Evolutionary conservation across 2,329 filamentous ascomycete genomes (phyloP).

Genomic region (Xylariaceae sp.): DNA sequence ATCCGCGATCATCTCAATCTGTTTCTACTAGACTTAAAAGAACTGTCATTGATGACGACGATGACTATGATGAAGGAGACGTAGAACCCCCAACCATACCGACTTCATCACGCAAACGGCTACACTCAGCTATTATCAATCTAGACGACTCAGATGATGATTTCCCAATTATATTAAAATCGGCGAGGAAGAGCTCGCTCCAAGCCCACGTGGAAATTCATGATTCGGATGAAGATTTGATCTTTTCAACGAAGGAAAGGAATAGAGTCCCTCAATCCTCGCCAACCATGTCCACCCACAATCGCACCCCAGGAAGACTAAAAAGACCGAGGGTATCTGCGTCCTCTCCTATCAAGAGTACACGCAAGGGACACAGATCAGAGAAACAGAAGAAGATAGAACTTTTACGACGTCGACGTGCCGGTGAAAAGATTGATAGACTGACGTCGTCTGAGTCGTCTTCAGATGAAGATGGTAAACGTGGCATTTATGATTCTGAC

Average conservation of each 20-base stretch:
- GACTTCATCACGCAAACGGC: conserved; percentile 27
- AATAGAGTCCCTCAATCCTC: conserved; percentile 28
- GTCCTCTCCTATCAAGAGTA: conserved; percentile 26
- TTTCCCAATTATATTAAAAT: conserved; percentile 25
- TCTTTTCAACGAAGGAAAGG: conserved; percentile 41
- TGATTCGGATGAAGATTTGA: conserved; percentile 30
- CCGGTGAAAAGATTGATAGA: conserved; percentile 28
- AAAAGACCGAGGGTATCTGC: conserved; percentile 4
- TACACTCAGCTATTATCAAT: conserved; percentile 20
- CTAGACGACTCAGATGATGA: conserved; percentile 31
- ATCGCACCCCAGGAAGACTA: conserved; percentile 19
- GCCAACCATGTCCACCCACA: conserved; percentile 1
- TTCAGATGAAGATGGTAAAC: conserved; percentile 59
- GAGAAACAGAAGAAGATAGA: conserved; percentile 32
- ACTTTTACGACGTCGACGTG: conserved; percentile 28
- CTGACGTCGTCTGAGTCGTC: conserved; percentile 25
- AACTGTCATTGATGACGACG: conserved; percentile 35
- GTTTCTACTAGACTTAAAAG: conserved; percentile 37
- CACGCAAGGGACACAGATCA: conserved; percentile 26
- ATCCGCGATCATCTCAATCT: conserved; percentile 39
- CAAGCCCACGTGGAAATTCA: conserved; percentile 30
- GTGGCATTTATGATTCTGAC: conserved; percentile 44
- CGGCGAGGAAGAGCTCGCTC: conserved; percentile 22
- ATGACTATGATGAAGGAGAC: conserved; percentile 36
- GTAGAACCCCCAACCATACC: conserved; percentile 21